phyloP scores from a whole-genome alignment of 2,329 filamentous ascomycete species.

The Bertia moriformis region DNA sequence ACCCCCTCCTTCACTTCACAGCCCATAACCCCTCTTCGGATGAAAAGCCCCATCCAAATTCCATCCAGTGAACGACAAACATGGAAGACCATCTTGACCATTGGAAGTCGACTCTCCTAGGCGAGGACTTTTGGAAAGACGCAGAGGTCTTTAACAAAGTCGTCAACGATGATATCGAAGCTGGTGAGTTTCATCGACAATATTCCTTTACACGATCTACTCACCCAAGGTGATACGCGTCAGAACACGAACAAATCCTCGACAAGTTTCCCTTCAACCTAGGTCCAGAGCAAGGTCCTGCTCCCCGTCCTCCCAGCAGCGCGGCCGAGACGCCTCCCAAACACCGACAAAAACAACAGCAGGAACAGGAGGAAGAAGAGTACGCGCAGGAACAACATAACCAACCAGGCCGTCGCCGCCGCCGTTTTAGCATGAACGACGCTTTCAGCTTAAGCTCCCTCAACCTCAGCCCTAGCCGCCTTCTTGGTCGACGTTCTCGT shows the following conservation, averaged over 20 bases:
- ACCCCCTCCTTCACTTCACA: too few relatives aligned
- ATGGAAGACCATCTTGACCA: not conserved
- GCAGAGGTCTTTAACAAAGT: constrained; percentile 4
- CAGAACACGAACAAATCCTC: too few relatives aligned
- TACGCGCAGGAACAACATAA: not conserved
- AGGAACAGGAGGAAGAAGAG: too few relatives aligned
- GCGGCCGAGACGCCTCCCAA: too few relatives aligned
- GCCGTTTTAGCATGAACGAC: constrained; percentile 13
- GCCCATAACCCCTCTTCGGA: too few relatives aligned
- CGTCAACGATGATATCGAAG: constrained; percentile 4
- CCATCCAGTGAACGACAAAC: too few relatives aligned
- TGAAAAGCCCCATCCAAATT: too few relatives aligned
- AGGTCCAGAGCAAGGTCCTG: not conserved
- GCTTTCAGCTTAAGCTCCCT: constrained; percentile 4
- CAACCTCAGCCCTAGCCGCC: not conserved
- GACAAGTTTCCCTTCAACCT: constrained; percentile 1
- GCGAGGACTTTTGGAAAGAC: constrained; percentile 12
- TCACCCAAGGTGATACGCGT: too few relatives aligned
- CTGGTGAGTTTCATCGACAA: constrained; percentile 1
- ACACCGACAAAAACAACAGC: too few relatives aligned
- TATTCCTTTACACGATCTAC: not conserved
- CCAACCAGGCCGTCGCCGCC: constrained; percentile 4
- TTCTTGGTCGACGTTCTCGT: not conserved
- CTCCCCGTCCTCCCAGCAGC: too few relatives aligned
- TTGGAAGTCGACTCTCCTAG: constrained; percentile 12